Percentiles rank a stretch among this genome's conserved stretches.
These are phyloP conservation scores for Microascus cirrosus DNA, from an alignment of 2,329 filamentous ascomycete genomes.

Conservation along the genomic window DNA sequence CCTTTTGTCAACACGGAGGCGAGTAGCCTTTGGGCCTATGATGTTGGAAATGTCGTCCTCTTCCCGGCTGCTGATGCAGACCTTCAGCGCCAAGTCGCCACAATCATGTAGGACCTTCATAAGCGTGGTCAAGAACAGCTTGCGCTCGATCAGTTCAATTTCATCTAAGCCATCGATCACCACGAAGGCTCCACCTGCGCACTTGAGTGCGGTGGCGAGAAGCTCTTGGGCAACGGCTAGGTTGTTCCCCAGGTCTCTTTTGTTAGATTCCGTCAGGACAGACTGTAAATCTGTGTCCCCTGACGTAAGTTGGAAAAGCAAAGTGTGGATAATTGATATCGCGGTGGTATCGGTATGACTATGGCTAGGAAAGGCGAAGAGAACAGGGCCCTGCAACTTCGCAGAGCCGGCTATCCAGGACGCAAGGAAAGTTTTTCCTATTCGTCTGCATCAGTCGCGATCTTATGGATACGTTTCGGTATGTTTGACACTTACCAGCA, in stretches of 20 bases:
- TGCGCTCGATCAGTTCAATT: neutral
- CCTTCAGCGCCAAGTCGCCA: neutral
- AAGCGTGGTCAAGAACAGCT: neutral
- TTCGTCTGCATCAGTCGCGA: neutral
- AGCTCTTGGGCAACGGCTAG: neutral
- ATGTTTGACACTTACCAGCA: neutral
- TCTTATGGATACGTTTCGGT: neutral
- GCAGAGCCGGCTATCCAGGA: neutral
- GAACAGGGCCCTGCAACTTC: neutral
- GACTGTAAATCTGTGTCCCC: neutral
- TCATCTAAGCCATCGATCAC: neutral
- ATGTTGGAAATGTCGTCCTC: neutral
- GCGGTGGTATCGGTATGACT: neutral
- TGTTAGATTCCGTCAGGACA: neutral
- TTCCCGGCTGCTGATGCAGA: neutral
- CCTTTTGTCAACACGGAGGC: neutral
- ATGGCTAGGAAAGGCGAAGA: neutral
- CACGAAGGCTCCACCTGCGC: neutral
- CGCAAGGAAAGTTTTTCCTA: conserved; percentile 1
- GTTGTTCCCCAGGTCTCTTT: neutral
- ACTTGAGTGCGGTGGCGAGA: neutral
- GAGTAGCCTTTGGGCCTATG: neutral
- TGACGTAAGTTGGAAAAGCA: conserved; percentile 1
- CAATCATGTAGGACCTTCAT: neutral
- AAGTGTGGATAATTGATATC: neutral